Percentiles rank a stretch among this genome's conserved stretches.
These are phyloP conservation scores for Boeremia exigua DNA, from an alignment of 2,329 filamentous ascomycete genomes.

Conservation along the genomic window DNA sequence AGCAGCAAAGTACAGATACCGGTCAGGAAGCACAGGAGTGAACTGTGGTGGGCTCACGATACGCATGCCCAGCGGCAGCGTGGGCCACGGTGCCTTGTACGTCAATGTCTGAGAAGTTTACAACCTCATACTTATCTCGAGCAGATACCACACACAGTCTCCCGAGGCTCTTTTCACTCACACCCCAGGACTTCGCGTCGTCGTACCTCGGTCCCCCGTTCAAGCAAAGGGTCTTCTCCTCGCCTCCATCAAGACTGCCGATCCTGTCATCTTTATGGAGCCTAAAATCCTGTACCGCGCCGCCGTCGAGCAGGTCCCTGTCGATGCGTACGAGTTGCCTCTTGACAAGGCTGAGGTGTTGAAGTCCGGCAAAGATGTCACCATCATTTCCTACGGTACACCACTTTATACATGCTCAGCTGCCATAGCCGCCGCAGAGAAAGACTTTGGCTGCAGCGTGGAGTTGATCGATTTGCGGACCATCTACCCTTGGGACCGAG, in stretches of 20 bases:
- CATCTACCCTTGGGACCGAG: constrained; percentile 89
- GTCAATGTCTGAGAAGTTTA: constrained; percentile 19
- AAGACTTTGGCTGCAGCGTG: constrained; percentile 74
- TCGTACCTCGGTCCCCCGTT: constrained; percentile 82
- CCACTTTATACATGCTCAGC: constrained; percentile 83
- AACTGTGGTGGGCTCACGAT: constrained; percentile 79
- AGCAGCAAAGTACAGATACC: constrained; percentile 84
- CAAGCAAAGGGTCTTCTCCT: constrained; percentile 90
- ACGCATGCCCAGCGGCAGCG: constrained; percentile 87
- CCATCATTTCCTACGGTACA: constrained; percentile 86
- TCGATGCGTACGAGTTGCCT: constrained; percentile 79
- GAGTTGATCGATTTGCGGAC: constrained; percentile 90
- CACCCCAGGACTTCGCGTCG: constrained; percentile 81
- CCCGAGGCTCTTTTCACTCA: constrained; percentile 90
- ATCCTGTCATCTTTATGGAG: constrained; percentile 92
- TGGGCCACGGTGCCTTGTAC: constrained; percentile 83
- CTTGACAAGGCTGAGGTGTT: constrained; percentile 85
- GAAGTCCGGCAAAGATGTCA: constrained; percentile 80
- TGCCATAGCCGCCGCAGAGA: constrained; percentile 78
- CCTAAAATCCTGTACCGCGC: constrained; percentile 92
- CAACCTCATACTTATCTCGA: constrained; percentile 1
- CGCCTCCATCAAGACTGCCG: constrained; percentile 75
- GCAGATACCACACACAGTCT: constrained; percentile 81
- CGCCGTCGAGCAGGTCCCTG: constrained; percentile 88
- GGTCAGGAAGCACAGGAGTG: constrained; percentile 63